phyloP scores from a whole-genome alignment of 495 filamentous ascomycete genomes.

The Talaromyces wortmannii region DNA sequence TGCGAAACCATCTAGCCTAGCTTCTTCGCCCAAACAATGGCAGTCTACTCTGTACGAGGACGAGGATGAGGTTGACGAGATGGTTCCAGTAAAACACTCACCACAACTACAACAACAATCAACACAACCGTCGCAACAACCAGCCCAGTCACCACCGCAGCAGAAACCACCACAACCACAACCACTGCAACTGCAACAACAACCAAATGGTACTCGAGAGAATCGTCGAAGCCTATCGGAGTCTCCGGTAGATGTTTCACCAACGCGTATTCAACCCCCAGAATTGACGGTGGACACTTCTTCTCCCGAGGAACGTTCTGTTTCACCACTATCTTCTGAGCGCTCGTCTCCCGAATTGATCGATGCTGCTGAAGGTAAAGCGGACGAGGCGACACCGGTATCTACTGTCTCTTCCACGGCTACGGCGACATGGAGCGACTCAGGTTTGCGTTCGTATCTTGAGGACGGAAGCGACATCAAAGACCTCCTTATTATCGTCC shows the following conservation, averaged over 20 bases:
- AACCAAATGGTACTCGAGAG: neutral
- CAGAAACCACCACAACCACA: too few species aligned
- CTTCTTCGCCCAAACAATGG: neutral
- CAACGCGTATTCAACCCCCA: slow-evolving; percentile 35
- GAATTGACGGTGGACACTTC: slow-evolving; percentile 59
- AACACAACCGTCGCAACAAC: too few species aligned
- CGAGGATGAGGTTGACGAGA: neutral
- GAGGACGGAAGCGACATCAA: slow-evolving; percentile 88
- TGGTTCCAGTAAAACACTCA: neutral
- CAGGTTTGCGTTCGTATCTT: slow-evolving; percentile 77
- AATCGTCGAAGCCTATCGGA: slow-evolving; percentile 35
- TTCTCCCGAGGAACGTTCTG: slow-evolving; percentile 52
- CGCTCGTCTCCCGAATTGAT: slow-evolving; percentile 59
- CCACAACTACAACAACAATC: too few species aligned
- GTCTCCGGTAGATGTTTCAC: slow-evolving; percentile 71
- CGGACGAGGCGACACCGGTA: slow-evolving; percentile 23
- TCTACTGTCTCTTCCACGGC: slow-evolving; percentile 34
- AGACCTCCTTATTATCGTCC: slow-evolving; percentile 84
- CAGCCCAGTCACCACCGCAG: too few species aligned
- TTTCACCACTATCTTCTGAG: slow-evolving; percentile 50
- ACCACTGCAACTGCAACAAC: neutral
- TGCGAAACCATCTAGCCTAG: slow-evolving; percentile 16
- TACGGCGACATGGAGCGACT: slow-evolving; percentile 70
- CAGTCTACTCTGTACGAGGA: neutral
- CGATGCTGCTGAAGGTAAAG: slow-evolving; percentile 32